Evolutionary conservation across 192 early-diverging fungal genomes (phyloP).

Genomic region (Entomortierella parvispora): DNA sequence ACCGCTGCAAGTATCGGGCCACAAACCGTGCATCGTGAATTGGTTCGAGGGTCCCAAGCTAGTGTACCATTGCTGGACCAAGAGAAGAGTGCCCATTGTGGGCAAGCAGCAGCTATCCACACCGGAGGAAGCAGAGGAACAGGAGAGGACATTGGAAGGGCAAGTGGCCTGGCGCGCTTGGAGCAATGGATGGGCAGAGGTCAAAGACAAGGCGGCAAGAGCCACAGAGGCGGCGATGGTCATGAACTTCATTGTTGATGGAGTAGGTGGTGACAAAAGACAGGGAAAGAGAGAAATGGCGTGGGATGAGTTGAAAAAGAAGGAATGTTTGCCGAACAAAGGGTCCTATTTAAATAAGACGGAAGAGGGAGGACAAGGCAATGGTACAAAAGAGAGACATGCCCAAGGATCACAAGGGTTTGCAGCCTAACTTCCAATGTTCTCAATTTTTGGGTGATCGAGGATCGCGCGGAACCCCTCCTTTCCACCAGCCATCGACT

Average conservation of each 20-base stretch:
- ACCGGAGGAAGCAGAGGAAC: constrained; percentile 28
- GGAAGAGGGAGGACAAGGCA: no score
- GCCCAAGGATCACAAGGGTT: no score
- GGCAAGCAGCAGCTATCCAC: constrained; percentile 63
- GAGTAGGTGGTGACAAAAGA: background rate
- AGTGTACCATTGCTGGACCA: constrained; percentile 69
- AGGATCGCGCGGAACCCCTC: no score
- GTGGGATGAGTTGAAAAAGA: no score
- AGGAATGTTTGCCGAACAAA: no score
- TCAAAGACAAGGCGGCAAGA: constrained; percentile 19
- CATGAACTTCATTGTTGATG: constrained; percentile 28
- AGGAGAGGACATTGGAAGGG: constrained; percentile 44
- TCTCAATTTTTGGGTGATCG: no score
- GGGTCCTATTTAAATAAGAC: no score
- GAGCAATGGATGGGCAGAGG: constrained; percentile 13
- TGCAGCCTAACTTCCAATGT: no score
- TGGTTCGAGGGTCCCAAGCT: constrained; percentile 64
- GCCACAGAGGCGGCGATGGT: constrained; percentile 27
- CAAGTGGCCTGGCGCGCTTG: constrained; percentile 10
- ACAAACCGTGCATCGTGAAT: constrained; percentile 81
- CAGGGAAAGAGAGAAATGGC: background rate
- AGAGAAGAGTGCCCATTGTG: constrained; percentile 59
- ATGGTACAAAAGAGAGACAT: no score
- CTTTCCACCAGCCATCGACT: no score
- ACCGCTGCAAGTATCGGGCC: constrained; percentile 74